phyloP scores from a whole-genome alignment of 2,329 filamentous ascomycete genomes.

The Pestalotiopsis sp. region DNA sequence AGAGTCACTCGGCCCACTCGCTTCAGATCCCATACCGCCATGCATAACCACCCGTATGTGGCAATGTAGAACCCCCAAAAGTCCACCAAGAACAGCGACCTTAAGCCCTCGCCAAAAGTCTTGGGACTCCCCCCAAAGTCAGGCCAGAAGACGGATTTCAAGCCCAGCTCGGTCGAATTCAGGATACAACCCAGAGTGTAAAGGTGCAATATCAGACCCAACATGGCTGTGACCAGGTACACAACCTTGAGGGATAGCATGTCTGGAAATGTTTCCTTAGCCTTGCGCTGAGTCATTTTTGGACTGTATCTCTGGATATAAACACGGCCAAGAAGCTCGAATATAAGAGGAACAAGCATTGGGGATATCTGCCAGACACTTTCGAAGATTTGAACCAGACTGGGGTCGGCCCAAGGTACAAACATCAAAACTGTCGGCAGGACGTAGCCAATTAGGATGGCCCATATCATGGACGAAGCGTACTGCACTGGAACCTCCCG shows the following conservation, averaged over 20 bases:
- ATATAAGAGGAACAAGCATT: background rate
- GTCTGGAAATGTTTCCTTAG: background rate
- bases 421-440: slow-evolving; percentile 1
- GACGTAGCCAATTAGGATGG: background rate
- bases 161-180: background rate
- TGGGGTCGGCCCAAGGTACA: background rate
- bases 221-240: background rate
- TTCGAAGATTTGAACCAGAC: background rate
- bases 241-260: background rate
- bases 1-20: background rate
- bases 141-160: background rate
- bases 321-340: background rate
- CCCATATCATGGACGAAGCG: background rate
- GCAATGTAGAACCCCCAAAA: background rate
- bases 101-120: background rate
- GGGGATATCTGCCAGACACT: background rate
- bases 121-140: background rate
- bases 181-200: background rate
- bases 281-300: no score
- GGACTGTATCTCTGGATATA: background rate
- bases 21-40: background rate
- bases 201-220: background rate
- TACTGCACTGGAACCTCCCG: background rate
- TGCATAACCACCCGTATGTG: background rate
- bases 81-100: background rate